A percentile compares a stretch with the other conserved stretches of the same genome.
phyloP scores from a whole-genome alignment of 345 rosid species.

The Ceriops zippeliana region DNA sequence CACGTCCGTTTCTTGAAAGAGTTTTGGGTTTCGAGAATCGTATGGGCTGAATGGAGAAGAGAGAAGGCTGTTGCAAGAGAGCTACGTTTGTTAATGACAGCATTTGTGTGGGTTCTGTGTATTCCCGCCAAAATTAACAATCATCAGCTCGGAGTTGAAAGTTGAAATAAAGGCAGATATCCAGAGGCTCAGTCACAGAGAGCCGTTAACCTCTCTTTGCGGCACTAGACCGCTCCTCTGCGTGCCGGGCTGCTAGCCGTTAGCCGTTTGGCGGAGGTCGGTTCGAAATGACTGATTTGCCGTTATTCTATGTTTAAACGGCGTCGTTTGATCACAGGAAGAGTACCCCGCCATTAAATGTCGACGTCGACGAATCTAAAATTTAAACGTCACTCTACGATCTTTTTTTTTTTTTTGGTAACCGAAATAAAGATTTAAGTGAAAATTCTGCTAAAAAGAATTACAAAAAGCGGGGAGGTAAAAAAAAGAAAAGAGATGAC shows the following conservation, averaged over 20 bases:
- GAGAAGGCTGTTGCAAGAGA: constrained; percentile 27
- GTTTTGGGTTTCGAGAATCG: constrained; percentile 23
- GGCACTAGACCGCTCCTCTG: too few relatives aligned
- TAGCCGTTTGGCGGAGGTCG: neutral
- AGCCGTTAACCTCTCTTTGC: too few relatives aligned
- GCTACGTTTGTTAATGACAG: constrained; percentile 33
- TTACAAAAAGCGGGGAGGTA: too few relatives aligned
- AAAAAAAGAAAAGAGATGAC: too few relatives aligned
- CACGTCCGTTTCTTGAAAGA: constrained; percentile 24
- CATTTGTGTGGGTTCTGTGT: constrained; percentile 29
- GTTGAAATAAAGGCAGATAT: neutral
- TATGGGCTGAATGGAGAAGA: constrained; percentile 16
- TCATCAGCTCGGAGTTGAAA: neutral
- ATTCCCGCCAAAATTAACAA: constrained; percentile 17
- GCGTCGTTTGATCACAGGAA: too few relatives aligned
- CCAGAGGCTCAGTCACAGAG: neutral
- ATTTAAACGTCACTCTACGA: too few relatives aligned
- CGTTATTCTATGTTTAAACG: neutral
- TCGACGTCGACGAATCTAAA: too few relatives aligned
- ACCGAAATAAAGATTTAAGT: too few relatives aligned
- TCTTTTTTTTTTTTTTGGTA: too few relatives aligned
- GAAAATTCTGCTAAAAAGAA: too few relatives aligned
- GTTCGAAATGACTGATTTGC: neutral
- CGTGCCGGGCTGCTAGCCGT: neutral
- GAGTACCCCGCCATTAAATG: too few relatives aligned